Percentiles rank a stretch among this genome's conserved stretches.
phyloP scores from a whole-genome alignment of 2,329 filamentous ascomycete genomes.

The Phaeosphaeria sp. region DNA sequence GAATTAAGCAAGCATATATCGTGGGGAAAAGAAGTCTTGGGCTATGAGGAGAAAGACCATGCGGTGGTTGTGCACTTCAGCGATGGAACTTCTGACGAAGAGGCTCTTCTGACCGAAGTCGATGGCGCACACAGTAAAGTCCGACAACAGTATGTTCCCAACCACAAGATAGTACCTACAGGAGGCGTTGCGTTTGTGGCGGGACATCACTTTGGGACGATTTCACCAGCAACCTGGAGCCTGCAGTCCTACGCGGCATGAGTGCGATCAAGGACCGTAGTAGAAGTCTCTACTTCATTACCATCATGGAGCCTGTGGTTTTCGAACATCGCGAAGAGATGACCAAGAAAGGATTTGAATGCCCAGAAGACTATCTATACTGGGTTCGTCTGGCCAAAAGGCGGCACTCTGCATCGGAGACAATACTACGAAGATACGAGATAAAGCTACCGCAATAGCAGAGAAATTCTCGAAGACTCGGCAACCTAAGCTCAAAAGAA shows the following conservation, averaged over 20 bases:
- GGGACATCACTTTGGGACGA: not conserved
- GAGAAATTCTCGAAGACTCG: not conserved
- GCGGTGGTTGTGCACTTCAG: too few species aligned
- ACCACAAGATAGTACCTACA: not conserved
- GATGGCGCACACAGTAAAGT: not conserved
- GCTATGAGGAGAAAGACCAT: too few species aligned
- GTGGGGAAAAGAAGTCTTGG: too few species aligned
- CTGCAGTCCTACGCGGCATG: not conserved
- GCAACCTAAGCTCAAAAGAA: not conserved
- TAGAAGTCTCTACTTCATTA: not conserved
- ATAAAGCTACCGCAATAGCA: not conserved
- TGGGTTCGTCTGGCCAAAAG: not conserved
- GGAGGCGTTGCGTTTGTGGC: not conserved
- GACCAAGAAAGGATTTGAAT: not conserved
- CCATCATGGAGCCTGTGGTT: not conserved
- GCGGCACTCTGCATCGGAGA: not conserved
- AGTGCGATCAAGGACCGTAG: not conserved
- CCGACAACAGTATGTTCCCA: not conserved
- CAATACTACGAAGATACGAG: not conserved
- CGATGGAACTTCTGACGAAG: not conserved
- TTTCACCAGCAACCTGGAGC: not conserved
- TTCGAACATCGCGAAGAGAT: not conserved
- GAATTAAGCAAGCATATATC: too few species aligned
- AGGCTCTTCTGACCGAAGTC: not conserved
- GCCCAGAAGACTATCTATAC: not conserved